phyloP scores from a whole-genome alignment of 345 rosid genomes.

The Hibiscus tridactylites region DNA sequence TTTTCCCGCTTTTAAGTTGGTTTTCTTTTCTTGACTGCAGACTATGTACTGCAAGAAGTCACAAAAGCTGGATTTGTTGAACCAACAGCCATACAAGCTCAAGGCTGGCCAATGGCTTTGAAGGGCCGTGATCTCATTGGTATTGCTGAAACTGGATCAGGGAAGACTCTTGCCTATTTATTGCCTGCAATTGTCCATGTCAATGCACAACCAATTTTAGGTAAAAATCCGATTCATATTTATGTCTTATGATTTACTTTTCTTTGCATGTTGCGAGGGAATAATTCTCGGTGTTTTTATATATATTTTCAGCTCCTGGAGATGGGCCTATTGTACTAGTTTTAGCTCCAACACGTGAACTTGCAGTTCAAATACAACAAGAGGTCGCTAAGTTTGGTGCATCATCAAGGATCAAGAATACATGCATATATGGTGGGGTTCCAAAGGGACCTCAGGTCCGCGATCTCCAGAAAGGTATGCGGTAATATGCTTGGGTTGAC shows the following conservation, averaged over 20 bases:
- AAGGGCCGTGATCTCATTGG: constrained; percentile 96
- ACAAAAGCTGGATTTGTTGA: constrained; percentile 89
- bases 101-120: constrained; percentile 99
- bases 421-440: constrained; percentile 97
- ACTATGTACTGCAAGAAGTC: constrained; percentile 91
- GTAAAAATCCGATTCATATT: constrained; percentile 23
- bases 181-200: constrained; percentile 97
- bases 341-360: constrained; percentile 98
- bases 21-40: constrained; percentile 29
- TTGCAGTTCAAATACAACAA: constrained; percentile 99
- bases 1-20: neutral
- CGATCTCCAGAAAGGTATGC: constrained; percentile 97
- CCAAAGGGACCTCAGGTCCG: constrained; percentile 99
- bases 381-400: constrained; percentile 96
- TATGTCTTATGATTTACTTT: neutral
- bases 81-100: constrained; percentile 96
- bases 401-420: constrained; percentile 85
- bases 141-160: constrained; percentile 98
- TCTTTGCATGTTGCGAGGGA: neutral
- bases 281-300: constrained; percentile 1
- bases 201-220: constrained; percentile 92
- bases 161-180: constrained; percentile 89
- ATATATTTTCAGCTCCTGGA: constrained; percentile 60
- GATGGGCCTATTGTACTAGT: constrained; percentile 98
- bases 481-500: constrained; percentile 30